phyloP scores from a whole-genome alignment of 2,329 filamentous ascomycete species.

The Didymella glomerata region DNA sequence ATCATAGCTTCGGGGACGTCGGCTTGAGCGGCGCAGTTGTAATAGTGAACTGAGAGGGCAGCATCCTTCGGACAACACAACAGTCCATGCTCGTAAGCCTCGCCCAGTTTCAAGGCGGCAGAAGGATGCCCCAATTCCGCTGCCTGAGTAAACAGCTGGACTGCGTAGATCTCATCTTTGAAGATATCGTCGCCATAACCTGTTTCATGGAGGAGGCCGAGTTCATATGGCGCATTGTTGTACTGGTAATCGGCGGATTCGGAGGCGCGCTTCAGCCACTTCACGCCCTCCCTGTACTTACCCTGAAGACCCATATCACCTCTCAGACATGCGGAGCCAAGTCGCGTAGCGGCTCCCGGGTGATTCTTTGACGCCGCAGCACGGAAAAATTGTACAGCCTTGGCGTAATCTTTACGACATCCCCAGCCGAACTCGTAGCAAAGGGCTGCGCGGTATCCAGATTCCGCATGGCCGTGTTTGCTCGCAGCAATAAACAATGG shows the following conservation, averaged over 20 bases:
- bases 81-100: constrained; percentile 93
- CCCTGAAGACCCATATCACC: constrained; percentile 87
- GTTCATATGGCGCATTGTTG: constrained; percentile 89
- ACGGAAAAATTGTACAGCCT: constrained; percentile 92
- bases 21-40: constrained; percentile 87
- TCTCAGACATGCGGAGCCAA: constrained; percentile 88
- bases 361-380: constrained; percentile 92
- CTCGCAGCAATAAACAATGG: constrained; percentile 90
- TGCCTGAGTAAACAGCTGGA: constrained; percentile 91
- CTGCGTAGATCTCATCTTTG: constrained; percentile 86
- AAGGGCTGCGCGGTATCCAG: constrained; percentile 88
- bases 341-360: constrained; percentile 90
- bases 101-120: constrained; percentile 87
- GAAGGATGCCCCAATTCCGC: constrained; percentile 90
- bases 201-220: constrained; percentile 86
- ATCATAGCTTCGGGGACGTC: constrained; percentile 93
- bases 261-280: constrained; percentile 93
- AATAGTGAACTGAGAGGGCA: constrained; percentile 94
- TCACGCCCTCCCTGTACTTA: constrained; percentile 88
- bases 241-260: constrained; percentile 92
- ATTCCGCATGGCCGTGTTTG: constrained; percentile 97
- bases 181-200: constrained; percentile 97
- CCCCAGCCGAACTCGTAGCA: constrained; percentile 99
- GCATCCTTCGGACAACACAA: constrained; percentile 89
- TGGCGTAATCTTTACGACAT: constrained; percentile 84